phyloP scores from a whole-genome alignment of 1,284 basidiomycete species.

The Pseudozyma tsukubaensis region DNA sequence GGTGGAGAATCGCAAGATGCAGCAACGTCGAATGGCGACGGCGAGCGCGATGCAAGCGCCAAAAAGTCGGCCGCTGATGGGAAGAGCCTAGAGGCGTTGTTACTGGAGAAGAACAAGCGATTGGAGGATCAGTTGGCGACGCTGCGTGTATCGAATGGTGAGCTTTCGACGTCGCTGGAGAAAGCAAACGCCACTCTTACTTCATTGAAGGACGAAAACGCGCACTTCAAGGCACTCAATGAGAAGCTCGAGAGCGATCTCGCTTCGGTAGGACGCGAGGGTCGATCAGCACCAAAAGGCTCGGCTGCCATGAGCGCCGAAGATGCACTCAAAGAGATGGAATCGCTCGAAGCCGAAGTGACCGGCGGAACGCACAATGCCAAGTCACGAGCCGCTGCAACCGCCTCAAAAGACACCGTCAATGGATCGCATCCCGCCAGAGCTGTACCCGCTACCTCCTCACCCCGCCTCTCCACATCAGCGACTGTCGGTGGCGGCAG shows the following conservation, averaged over 20 bases:
- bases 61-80: conserved; percentile 67
- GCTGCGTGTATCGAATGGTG: conserved; percentile 78
- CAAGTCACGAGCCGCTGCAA: conserved; percentile 1
- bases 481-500: neutral
- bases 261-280: conserved; percentile 68
- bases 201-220: conserved; percentile 76
- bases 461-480: conserved; percentile 17
- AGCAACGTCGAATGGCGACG: neutral
- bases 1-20: conserved; percentile 61
- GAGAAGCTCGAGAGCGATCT: conserved; percentile 92
- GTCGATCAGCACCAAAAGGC: conserved; percentile 9
- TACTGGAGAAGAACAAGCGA: conserved; percentile 92
- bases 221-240: conserved; percentile 81
- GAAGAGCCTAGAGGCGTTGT: conserved; percentile 86
- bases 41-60: neutral
- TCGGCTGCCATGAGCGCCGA: conserved; percentile 30
- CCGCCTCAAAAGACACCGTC: neutral
- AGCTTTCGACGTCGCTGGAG: conserved; percentile 25
- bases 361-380: conserved; percentile 3
- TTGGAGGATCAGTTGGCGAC: conserved; percentile 94
- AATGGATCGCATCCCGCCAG: conserved; percentile 12
- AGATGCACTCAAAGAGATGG: conserved; percentile 40
- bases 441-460: conserved; percentile 1
- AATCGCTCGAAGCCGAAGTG: conserved; percentile 37
- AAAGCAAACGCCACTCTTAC: conserved; percentile 75